These are phyloP conservation scores for Leptographium flavum DNA, from an alignment of 2,329 filamentous ascomycete genomes.

Conservation along the genomic window DNA sequence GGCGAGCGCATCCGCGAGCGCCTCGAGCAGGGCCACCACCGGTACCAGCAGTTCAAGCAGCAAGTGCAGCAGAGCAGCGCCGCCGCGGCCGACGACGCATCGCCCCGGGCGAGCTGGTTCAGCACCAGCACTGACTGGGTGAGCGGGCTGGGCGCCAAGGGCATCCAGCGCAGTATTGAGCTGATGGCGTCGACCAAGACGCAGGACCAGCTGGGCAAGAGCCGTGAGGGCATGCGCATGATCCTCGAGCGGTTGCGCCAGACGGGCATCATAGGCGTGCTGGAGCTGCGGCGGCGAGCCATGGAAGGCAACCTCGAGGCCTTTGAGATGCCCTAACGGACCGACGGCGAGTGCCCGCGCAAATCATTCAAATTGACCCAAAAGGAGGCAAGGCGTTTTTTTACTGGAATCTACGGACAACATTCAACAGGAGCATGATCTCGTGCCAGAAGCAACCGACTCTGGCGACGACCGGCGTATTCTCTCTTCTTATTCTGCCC, in stretches of 20 bases:
- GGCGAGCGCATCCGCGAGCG: conserved; percentile 52
- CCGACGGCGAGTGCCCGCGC: background rate
- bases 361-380: background rate
- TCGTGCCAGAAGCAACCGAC: background rate
- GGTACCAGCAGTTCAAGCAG: conserved; percentile 16
- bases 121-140: conserved; percentile 26
- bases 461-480: background rate
- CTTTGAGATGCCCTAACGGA: conserved; percentile 10
- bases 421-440: background rate
- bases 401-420: background rate
- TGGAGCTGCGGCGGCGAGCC: conserved; percentile 37
- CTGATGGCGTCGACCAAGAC: conserved; percentile 64
- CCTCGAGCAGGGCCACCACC: conserved; percentile 26
- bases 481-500: background rate
- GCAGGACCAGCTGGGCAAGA: conserved; percentile 64
- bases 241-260: conserved; percentile 57
- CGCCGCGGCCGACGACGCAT: too few species aligned
- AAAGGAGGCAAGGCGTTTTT: background rate
- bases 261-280: conserved; percentile 41
- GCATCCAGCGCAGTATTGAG: conserved; percentile 71
- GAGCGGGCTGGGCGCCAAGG: conserved; percentile 46
- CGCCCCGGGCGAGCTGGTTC: conserved; percentile 18
- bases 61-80: conserved; percentile 14
- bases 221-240: conserved; percentile 69
- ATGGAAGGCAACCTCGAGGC: conserved; percentile 21